Percentiles rank a stretch among this genome's conserved stretches.
phyloP scores from a whole-genome alignment of 2,329 filamentous ascomycete species.

The Neocucurbitaria cava region DNA sequence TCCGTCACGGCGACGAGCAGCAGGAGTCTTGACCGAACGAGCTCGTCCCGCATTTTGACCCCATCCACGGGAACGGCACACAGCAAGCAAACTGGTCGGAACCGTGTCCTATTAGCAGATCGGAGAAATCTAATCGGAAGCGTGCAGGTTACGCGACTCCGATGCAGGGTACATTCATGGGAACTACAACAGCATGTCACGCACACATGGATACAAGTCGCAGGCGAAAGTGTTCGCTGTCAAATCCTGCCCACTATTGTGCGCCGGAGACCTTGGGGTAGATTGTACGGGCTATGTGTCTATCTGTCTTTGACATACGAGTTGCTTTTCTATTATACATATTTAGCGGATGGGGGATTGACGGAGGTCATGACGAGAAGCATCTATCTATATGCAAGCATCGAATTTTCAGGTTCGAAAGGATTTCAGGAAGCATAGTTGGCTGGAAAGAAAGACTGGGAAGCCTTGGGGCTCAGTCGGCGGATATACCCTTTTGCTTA shows the following conservation, averaged over 20 bases:
- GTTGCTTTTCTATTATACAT: neutral
- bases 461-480: neutral
- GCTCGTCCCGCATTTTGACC: neutral
- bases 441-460: neutral
- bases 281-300: conserved; percentile 2
- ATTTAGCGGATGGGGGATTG: neutral
- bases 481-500: conserved; percentile 8
- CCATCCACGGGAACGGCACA: too few species aligned
- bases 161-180: neutral
- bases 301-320: neutral
- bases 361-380: conserved; percentile 6
- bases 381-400: neutral
- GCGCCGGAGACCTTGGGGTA: neutral
- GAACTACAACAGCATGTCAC: neutral
- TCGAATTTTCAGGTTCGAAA: neutral
- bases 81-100: neutral
- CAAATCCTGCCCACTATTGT: neutral
- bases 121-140: neutral
- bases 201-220: neutral
- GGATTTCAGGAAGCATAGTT: neutral
- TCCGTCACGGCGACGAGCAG: neutral
- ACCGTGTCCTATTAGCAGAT: neutral
- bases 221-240: neutral
- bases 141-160: neutral
- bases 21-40: neutral